Percentiles rank a stretch among this genome's conserved stretches.
phyloP scores from a whole-genome alignment of 164 flowering plant genomes.

The Litsea cubeba region DNA sequence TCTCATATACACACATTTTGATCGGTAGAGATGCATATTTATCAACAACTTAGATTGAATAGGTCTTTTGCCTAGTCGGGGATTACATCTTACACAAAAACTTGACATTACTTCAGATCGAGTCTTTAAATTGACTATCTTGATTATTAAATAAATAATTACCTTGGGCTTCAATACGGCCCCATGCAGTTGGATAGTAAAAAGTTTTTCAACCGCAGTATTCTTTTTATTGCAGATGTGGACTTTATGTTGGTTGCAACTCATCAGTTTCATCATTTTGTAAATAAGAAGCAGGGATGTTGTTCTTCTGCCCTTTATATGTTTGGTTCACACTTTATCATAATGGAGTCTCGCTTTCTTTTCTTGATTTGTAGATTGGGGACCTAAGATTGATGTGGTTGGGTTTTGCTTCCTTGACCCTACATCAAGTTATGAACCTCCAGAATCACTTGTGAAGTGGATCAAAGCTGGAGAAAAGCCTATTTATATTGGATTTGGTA shows the following conservation, averaged over 20 bases:
- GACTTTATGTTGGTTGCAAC: no score
- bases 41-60: no score
- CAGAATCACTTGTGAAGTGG: constrained; percentile 72
- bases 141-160: no score
- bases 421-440: constrained; percentile 91
- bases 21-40: no score
- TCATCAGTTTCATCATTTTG: background rate
- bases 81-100: background rate
- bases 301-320: background rate
- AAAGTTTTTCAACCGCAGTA: no score
- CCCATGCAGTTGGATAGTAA: no score
- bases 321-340: background rate
- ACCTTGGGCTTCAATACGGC: no score
- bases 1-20: background rate
- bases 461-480: constrained; percentile 79
- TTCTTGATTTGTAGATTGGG: constrained; percentile 75
- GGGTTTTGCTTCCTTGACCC: constrained; percentile 99
- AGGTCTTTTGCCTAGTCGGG: no score
- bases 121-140: background rate
- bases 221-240: no score
- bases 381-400: constrained; percentile 91
- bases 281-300: background rate
- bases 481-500: constrained; percentile 94
- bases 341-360: background rate
- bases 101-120: no score